Percentiles rank a stretch among this genome's conserved stretches.
These are phyloP conservation scores for Glebionis coronaria DNA, from an alignment of 129 eudicot genomes.

Conservation along the genomic window DNA sequence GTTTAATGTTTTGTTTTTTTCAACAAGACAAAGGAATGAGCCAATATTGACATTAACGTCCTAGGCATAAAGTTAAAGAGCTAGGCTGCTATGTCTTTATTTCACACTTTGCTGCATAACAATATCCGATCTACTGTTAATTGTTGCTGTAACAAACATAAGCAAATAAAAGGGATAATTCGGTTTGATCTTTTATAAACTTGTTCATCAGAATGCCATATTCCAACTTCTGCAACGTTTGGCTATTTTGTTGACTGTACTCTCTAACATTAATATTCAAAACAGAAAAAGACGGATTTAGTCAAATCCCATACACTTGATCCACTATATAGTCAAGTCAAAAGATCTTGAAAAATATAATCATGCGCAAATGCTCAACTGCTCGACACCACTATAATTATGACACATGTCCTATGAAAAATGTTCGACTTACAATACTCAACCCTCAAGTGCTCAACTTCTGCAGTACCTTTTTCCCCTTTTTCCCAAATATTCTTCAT, in stretches of 20 bases:
- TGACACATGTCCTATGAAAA: no score
- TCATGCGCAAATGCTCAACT: no score
- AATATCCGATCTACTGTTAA: constrained; percentile 11
- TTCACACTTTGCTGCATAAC: background rate
- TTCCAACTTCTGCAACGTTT: background rate
- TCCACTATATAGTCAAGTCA: no score
- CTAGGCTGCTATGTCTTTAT: constrained; percentile 11
- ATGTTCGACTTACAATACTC: no score
- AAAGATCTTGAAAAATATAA: no score
- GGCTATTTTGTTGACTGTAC: constrained; percentile 5
- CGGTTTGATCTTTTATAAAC: background rate
- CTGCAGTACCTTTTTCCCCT: no score
- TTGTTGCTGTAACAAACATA: background rate
- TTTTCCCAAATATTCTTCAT: no score
- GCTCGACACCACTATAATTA: no score
- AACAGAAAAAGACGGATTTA: no score
- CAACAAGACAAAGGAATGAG: constrained; percentile 23
- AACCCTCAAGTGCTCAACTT: no score
- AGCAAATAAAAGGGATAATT: background rate
- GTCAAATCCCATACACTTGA: no score
- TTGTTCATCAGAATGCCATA: background rate
- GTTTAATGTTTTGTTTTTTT: constrained; percentile 15
- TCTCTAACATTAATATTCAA: background rate
- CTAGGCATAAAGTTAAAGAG: constrained; percentile 20
- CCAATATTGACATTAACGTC: constrained; percentile 21